These are phyloP conservation scores for Agrocybe praecox DNA, from an alignment of 768 basidiomycete species.

Conservation along the genomic window DNA sequence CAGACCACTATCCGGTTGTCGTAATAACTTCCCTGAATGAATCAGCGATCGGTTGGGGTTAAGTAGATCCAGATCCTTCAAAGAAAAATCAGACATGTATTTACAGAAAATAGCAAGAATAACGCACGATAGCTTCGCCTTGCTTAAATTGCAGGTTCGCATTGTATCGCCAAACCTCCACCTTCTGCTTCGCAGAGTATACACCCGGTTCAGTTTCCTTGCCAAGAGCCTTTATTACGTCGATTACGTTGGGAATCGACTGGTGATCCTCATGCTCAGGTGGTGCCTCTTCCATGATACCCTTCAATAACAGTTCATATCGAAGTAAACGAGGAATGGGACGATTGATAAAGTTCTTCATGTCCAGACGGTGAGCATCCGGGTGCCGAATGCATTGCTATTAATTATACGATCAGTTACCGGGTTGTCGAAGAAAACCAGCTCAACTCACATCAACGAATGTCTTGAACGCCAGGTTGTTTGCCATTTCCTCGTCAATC, in stretches of 20 bases:
- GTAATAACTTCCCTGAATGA: constrained; percentile 78
- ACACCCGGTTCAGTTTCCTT: constrained; percentile 91
- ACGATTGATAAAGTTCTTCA: constrained; percentile 92
- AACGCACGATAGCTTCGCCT: constrained; percentile 65
- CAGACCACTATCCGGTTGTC: constrained; percentile 88
- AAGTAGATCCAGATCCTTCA: constrained; percentile 84
- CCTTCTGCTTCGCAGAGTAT: constrained; percentile 82
- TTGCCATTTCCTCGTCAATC: constrained; percentile 86
- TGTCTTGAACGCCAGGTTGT: constrained; percentile 75
- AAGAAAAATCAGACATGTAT: background rate
- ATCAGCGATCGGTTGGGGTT: constrained; percentile 84
- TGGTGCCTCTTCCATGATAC: constrained; percentile 76
- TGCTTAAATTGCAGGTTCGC: constrained; percentile 78
- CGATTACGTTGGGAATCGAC: constrained; percentile 83
- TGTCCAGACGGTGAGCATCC: constrained; percentile 80
- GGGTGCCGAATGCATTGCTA: constrained; percentile 61
- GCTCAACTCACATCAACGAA: constrained; percentile 72
- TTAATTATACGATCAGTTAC: background rate
- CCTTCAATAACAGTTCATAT: constrained; percentile 83
- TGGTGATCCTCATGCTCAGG: constrained; percentile 79
- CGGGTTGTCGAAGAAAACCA: background rate
- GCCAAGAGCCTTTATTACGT: constrained; percentile 83
- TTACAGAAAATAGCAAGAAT: background rate
- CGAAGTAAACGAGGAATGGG: constrained; percentile 90
- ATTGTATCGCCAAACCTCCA: constrained; percentile 87